Evolutionary conservation across 2,329 filamentous ascomycete species (phyloP).

Genomic region (Botryotinia narcissicola): DNA sequence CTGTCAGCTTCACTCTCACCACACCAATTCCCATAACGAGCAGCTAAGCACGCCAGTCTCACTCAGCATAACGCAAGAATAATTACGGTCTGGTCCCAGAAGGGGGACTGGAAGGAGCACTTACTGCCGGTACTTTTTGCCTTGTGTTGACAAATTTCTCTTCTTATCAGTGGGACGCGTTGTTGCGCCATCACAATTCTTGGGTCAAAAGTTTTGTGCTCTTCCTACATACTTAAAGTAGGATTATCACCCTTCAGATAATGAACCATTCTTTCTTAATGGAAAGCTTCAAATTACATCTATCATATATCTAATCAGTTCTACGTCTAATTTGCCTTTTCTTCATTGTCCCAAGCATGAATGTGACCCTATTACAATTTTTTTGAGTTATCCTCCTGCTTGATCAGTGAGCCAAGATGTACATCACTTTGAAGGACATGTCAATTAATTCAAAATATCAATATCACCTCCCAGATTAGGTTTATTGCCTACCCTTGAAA

Average conservation of each 20-base stretch:
- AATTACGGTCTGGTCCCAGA: neutral
- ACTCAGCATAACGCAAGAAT: neutral
- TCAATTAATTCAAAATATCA: neutral
- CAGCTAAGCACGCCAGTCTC: neutral
- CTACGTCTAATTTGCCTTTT: neutral
- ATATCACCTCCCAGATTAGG: neutral
- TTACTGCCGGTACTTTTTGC: neutral
- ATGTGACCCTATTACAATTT: neutral
- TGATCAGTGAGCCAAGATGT: neutral
- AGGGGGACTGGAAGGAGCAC: neutral
- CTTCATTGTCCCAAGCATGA: neutral
- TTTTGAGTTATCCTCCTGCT: neutral
- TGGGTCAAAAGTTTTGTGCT: neutral
- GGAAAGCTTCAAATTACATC: neutral
- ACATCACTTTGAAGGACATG: neutral
- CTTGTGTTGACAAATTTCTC: neutral
- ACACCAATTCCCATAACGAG: conserved; percentile 20
- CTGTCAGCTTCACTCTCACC: conserved; percentile 44
- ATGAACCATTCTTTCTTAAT: neutral
- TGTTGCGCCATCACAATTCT: neutral
- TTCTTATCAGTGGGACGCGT: conserved; percentile 12
- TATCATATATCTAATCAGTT: neutral
- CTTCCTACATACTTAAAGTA: conserved; percentile 11
- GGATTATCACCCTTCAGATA: conserved; percentile 6
- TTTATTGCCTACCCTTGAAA: neutral